Evolutionary conservation across 1,139 yeast genomes (phyloP), one percentile per base, ranked within the genome.

Genomic region (Saccharomyces hybrid): DNA sequence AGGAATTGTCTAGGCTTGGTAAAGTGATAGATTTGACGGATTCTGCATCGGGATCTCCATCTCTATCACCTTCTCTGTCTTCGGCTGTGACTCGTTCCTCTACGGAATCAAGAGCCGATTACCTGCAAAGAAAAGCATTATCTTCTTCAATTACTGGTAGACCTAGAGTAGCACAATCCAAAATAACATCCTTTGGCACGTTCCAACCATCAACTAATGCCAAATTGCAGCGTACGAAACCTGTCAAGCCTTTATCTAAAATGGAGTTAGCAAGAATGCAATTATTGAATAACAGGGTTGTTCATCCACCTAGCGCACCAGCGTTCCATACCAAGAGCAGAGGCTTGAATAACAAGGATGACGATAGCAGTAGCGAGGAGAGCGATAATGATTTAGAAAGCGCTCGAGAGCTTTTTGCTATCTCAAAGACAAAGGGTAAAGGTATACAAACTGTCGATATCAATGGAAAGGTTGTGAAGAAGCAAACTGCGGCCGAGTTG

Each of bases 221-320:
- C 0, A 70, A 68, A 7, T 66, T 70, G 13, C 70, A 79, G 0
- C 77, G 78, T 0, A 68, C 70, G 9, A 79, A 77, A 7, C 77
- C 78, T 4, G 69, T 76, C 1, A 70, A 74, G 47, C 71, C 72
- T 13, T 59, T 69, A 31, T 63, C 73, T 31, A 69, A 72, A 52
- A 57, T 70, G 63, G 76, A 75, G 50, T 60, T 75, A 54, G 70
- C 57, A 60, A 73, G 66, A 63, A 69, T 63, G 63, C 79, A 64
- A 61, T 54, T 67, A 14, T 53, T 62, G 41, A 64, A 57, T 49
- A 65, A 63, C 52, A 64, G 70, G 60, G 74, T 65, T 52, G 66
- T 73, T 59, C 86, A 72, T 50, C 86, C 96, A 2, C 80, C 97
- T 1, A 76, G 96, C 52, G 88, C 91, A 0, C 82, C 96, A 1